Evolutionary conservation across 2,329 filamentous ascomycete species (phyloP), one percentile per base, ranked within the genome.

Genomic region (Emergomyces orientalis): DNA sequence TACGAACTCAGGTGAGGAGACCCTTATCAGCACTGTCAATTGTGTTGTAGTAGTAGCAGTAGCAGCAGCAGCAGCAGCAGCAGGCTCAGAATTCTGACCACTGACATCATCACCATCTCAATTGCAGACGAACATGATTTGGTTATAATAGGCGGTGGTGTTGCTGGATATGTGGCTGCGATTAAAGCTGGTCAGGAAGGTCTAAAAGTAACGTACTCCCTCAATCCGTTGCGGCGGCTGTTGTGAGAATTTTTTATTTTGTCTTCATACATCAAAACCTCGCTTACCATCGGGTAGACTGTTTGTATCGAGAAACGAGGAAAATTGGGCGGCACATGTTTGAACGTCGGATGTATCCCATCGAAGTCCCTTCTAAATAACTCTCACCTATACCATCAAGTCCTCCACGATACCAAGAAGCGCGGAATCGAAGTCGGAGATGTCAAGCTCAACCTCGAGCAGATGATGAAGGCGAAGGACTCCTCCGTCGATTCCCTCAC

Each of bases 341-440:
- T 99, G 73, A 99, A 99, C 78, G 94, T 99, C 74, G 94, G 94
- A 80, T 99, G 94, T 81, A 99, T 99, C 76, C 94, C 94, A 69
- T 99, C 94, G 69, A 99, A 99, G 81, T 97, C 94, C 67, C 90
- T 99, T 70, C 90, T 99, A 78, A 99, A 97, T 87, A 97, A 97
- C 84, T 97, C 94, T 71, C 91, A 97, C 78, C 85, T 97, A 65
- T 97, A 97, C 84, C 93, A 97, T 82, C 89, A 92, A 80, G 89
- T 97, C 74, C 86, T 95, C 65, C 93, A 99, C 82, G 94, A 99
- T 82, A 93, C 91, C 69, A 96, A 97, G 82, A 86, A 89, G 79
- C 91, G 94, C 76, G 94, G 94, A 76, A 99, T 99, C 76, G 93
- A 97, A 75, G 94, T 99, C 71, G 88, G 89, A 74, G 91, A 96